Conservation (phyloP, 192 early-diverging fungal species). For the Spinellus fusiger region DNA sequence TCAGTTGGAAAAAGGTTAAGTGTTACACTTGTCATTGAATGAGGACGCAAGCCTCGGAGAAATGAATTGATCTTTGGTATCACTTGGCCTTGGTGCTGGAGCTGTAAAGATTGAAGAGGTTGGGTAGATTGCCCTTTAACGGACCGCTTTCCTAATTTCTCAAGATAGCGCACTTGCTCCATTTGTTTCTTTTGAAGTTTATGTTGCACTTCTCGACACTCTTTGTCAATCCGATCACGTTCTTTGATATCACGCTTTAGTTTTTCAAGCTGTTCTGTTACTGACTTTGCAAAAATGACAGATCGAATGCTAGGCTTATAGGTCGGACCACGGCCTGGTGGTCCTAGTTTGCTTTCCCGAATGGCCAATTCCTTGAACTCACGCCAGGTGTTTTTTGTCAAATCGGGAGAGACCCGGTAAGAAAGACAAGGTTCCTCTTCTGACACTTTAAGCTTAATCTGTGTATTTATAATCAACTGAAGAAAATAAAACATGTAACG, state of each 20-base stretch:
- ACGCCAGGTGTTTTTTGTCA: slow-evolving; percentile 23
- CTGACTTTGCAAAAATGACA: slow-evolving; percentile 37
- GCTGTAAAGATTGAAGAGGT: slow-evolving; percentile 12
- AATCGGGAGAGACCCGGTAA: slow-evolving; percentile 20
- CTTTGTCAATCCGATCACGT: slow-evolving; percentile 56
- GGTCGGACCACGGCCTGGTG: slow-evolving; percentile 3
- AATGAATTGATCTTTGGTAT: slow-evolving; percentile 32
- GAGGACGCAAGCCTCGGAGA: slow-evolving; percentile 22
- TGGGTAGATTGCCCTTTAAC: slow-evolving; percentile 2
- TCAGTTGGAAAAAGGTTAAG: slow-evolving; percentile 6
- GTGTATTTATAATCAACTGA: slow-evolving; percentile 28
- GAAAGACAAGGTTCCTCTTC: slow-evolving; percentile 8
- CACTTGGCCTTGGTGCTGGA: not conserved
- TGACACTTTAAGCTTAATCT: slow-evolving; percentile 14
- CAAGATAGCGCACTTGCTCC: slow-evolving; percentile 37
- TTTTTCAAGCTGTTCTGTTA: slow-evolving; percentile 59
- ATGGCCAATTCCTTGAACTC: slow-evolving; percentile 32
- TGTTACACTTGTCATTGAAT: not conserved
- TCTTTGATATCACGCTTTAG: slow-evolving; percentile 61
- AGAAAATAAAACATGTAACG: slow-evolving; percentile 57
- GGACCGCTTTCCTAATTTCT: slow-evolving; percentile 36
- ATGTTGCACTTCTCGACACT: slow-evolving; percentile 48
- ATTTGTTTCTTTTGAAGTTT: slow-evolving; percentile 41
- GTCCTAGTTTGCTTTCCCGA: slow-evolving; percentile 23
- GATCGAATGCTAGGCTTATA: slow-evolving; percentile 9